Conservation (phyloP, 495 filamentous ascomycete genomes). For the Aspergillus egyptiacus region DNA sequence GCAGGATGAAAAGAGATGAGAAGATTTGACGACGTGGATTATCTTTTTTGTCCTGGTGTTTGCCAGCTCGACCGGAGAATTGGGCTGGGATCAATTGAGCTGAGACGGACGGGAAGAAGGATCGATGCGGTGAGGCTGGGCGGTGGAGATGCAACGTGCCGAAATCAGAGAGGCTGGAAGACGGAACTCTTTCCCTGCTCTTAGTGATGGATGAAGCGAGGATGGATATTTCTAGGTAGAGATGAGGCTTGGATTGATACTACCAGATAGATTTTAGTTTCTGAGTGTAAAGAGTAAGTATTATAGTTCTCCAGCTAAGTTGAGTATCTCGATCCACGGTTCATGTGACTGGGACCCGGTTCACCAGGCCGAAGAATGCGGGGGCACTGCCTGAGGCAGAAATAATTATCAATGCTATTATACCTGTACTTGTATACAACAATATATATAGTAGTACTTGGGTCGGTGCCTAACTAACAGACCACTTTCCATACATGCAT, state of each 20-base stretch:
- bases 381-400: not conserved
- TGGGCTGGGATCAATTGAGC: slow-evolving; percentile 13
- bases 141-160: slow-evolving; percentile 29
- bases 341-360: too few species aligned
- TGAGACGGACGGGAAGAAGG: slow-evolving; percentile 24
- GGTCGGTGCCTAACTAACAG: too few species aligned
- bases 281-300: too few species aligned
- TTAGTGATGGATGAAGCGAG: too few species aligned
- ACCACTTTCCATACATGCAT: too few species aligned
- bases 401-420: not conserved
- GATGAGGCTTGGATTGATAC: too few species aligned
- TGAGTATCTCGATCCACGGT: too few species aligned
- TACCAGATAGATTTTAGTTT: too few species aligned
- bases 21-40: not conserved
- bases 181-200: too few species aligned
- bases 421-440: not conserved
- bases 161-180: slow-evolving; percentile 21
- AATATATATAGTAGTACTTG: not conserved
- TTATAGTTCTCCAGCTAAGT: too few species aligned
- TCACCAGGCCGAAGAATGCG: slow-evolving; percentile 4
- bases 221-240: too few species aligned
- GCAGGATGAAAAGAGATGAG: slow-evolving; percentile 1
- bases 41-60: not conserved
- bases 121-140: slow-evolving; percentile 32
- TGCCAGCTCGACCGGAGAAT: not conserved